phyloP scores from a whole-genome alignment of 768 basidiomycete species.

The Tremella fuciformis region DNA sequence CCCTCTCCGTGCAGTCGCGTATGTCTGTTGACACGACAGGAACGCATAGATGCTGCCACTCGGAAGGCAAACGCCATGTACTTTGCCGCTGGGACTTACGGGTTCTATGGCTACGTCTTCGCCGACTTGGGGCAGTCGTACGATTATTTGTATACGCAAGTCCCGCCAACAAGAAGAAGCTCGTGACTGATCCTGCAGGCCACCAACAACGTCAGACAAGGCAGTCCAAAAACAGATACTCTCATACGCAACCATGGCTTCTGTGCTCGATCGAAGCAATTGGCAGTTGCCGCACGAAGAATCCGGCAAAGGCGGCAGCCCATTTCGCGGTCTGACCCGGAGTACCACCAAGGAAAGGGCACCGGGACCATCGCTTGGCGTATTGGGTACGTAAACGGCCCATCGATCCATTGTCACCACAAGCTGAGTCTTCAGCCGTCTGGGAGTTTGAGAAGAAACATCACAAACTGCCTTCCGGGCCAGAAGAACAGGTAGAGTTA shows the following conservation, averaged over 20 bases:
- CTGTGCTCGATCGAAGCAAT: slow-evolving; percentile 22
- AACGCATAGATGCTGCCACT: slow-evolving; percentile 74
- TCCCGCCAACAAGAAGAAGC: not conserved
- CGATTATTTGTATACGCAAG: slow-evolving; percentile 81
- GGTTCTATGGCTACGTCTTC: slow-evolving; percentile 88
- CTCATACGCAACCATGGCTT: too few relatives aligned
- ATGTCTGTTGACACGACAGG: slow-evolving; percentile 55
- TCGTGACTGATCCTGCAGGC: too few relatives aligned
- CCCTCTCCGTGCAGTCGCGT: slow-evolving; percentile 9
- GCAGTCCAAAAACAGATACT: too few relatives aligned
- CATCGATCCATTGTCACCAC: not conserved
- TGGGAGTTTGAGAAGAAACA: slow-evolving; percentile 76
- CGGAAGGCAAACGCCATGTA: slow-evolving; percentile 71
- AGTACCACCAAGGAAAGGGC: slow-evolving; percentile 80
- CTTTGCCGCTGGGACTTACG: slow-evolving; percentile 89
- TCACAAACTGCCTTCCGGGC: slow-evolving; percentile 61
- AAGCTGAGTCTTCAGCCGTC: slow-evolving; percentile 58
- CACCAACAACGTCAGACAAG: too few relatives aligned
- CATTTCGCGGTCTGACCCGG: slow-evolving; percentile 67
- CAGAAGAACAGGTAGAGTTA: slow-evolving; percentile 59
- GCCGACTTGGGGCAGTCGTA: slow-evolving; percentile 78
- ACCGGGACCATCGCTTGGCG: slow-evolving; percentile 66
- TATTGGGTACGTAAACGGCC: slow-evolving; percentile 68
- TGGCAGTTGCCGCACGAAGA: slow-evolving; percentile 21
- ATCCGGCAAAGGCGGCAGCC: slow-evolving; percentile 54